A percentile compares a stretch with the other conserved stretches of the same genome.
phyloP scores from a whole-genome alignment of 139 green algal genomes.

The Micractinium conductrix region DNA sequence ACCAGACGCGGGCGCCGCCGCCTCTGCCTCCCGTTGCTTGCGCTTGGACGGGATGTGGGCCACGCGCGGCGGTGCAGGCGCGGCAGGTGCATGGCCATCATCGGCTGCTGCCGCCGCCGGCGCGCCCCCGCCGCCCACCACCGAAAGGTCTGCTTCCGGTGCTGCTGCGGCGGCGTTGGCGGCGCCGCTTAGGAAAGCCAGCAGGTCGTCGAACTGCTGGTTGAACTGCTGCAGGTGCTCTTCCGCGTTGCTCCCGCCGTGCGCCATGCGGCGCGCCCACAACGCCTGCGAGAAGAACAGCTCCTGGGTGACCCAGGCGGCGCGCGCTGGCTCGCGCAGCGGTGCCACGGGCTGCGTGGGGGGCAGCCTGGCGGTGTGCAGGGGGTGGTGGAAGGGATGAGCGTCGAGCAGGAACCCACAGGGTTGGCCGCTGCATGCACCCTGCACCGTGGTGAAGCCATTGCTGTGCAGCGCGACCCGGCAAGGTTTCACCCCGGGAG shows the following conservation, averaged over 20 bases:
- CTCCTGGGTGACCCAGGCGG: constrained; percentile 16
- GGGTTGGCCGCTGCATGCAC: too few species aligned
- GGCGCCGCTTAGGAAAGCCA: neutral
- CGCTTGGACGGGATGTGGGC: constrained; percentile 10
- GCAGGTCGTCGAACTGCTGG: constrained; percentile 16
- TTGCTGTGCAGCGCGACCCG: neutral
- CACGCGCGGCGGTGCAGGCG: neutral
- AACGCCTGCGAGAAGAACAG: constrained; percentile 2
- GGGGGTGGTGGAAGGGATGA: too few species aligned
- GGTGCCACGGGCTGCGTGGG: neutral
- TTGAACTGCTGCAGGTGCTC: too few species aligned
- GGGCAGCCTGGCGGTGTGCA: constrained; percentile 6
- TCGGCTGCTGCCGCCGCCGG: neutral
- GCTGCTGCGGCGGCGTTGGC: neutral
- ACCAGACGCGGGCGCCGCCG: neutral
- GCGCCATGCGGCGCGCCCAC: neutral
- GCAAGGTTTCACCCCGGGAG: too few species aligned
- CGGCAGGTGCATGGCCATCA: neutral
- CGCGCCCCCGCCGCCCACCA: neutral
- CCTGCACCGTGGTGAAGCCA: neutral
- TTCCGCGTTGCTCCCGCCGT: too few species aligned
- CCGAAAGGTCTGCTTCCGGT: neutral
- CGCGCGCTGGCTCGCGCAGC: neutral
- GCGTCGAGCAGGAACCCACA: too few species aligned
- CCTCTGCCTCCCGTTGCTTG: neutral